Evolutionary conservation across 441 rosid species (phyloP), one percentile per base, ranked within the genome.

Genomic region (Isatis lusitanica): DNA sequence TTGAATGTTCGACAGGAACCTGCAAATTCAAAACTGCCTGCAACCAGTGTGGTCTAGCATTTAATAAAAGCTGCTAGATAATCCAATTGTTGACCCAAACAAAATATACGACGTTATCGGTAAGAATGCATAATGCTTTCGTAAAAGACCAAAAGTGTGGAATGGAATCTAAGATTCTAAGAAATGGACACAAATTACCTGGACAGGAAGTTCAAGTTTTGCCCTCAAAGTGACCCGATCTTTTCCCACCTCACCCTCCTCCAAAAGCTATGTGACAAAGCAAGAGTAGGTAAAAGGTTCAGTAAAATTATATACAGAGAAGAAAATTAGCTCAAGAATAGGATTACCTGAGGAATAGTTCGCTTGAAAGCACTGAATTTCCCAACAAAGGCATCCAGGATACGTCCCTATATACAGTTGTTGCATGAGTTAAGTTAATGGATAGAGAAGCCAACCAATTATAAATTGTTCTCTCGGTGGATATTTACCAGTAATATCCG

Each of bases 161-260:
- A 15, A 58, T 4, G 15, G 35, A 59, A 50, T 51, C 10, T 58
- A 71, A 50, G 3, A 71, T 38, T 52, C 57, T 39, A 76, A 64
- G 63, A 50, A 33, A 58, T 51, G 21, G 13, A 42, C 69, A 36
- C 4, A 24, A 82, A 79, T 75, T 80, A 96, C 99, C 98, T 93
- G 98, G 74, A 93, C 96, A 43, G 98, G 98, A 63, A 96, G 95
- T 86, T 96, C 99, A 85, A 96, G 99, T 88, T 96, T 96, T 73
- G 97, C 85, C 85, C 96, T 88, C 81, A 93, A 75, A 18, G 96
- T 83, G 77, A 89, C 87, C 46, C 86, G 89, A 76, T 89, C 96
- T 79, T 84, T 96, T 73, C 99, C 98, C 77, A 90, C 98, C 80
- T 91, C 94, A 67, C 93, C 93, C 80, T 96, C 98, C 81, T 92